Base-by-base conservation (phyloP, 176 grass and related monocot species). In the Urochloa ruziziensis region DNA sequence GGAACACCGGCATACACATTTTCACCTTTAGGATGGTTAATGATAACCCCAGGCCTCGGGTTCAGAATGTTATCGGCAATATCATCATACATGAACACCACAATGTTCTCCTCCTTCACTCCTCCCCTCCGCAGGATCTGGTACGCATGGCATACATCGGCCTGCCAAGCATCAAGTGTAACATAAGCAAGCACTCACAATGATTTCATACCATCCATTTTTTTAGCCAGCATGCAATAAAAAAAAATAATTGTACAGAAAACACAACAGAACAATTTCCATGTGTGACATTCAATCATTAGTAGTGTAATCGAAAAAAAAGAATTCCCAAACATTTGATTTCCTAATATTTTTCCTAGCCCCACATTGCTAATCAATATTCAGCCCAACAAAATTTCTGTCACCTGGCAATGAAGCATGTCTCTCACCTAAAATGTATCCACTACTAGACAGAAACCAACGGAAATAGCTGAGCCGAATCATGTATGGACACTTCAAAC, bases 131-230 rank as follows among this genome's bases (percentile, higher is more conserved):
- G 62, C 53, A 95, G 84, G 68, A 98, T 82, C 75, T 95, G 96
- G 86, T 94, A 98, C 1, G 96, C 93, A 48, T 98, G 96, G 64
- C 93, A 98, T 58, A 98, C 89, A 85, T 99, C 93, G 61, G 93
- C 89, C 93, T 99, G 70, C 57, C 23, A 40, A 35, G 62, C 15
- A 47, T 14, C 25, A 67, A 59, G 19, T 63, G 56, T 7, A 70
- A 62, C 21, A 58, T 42, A 70, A 62, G n/a, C 49, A 80, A 79
- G 66, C 27, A 79, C 21, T 56, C 74, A 62, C 10, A 49, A 32
- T 67, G 10, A 13, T 63, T 40, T 18, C 14, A 14, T 18, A 66
- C 13, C 7, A 13, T 62, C 30, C 11, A 32, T 23, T 28, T 39
- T 66, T 63, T 53, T 65, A 64, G 57, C 4, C 70, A 86, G 10